Evolutionary conservation across 441 rosid genomes (phyloP).

Genomic region (Theobroma grandiflorum): DNA sequence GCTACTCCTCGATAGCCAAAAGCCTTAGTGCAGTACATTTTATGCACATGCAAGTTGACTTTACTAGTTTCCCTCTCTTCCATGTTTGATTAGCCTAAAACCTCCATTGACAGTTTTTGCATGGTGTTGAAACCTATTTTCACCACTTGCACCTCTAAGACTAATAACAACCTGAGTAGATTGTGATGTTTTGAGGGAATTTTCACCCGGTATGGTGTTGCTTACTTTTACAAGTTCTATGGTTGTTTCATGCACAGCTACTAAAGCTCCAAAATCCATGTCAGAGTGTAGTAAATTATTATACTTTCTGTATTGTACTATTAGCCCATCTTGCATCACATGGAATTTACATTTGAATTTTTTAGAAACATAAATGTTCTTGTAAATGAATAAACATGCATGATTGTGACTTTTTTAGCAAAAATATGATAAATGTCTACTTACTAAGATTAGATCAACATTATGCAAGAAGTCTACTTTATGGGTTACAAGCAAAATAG

Average conservation of each 20-base stretch:
- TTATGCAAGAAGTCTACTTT: conserved; percentile 95
- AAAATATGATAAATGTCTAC: conserved; percentile 1
- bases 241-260: conserved; percentile 84
- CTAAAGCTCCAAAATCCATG: conserved; percentile 75
- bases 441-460: conserved; percentile 81
- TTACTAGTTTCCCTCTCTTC: conserved; percentile 87
- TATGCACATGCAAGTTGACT: conserved; percentile 76
- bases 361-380: conserved; percentile 2
- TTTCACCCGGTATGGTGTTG: conserved; percentile 33
- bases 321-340: conserved; percentile 91
- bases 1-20: conserved; percentile 95
- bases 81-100: conserved; percentile 82
- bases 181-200: conserved; percentile 43
- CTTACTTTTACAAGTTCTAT: conserved; percentile 89
- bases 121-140: conserved; percentile 51
- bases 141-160: conserved; percentile 55
- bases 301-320: conserved; percentile 89
- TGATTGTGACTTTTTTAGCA: not conserved
- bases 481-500: conserved; percentile 88
- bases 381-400: not conserved
- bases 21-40: conserved; percentile 82
- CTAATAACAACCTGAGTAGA: conserved; percentile 37
- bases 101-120: conserved; percentile 60
- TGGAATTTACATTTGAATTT: conserved; percentile 29
- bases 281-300: conserved; percentile 62